These are phyloP conservation scores for Starmerella geochares DNA, from an alignment of 805 yeast species.

Conservation along the genomic window DNA sequence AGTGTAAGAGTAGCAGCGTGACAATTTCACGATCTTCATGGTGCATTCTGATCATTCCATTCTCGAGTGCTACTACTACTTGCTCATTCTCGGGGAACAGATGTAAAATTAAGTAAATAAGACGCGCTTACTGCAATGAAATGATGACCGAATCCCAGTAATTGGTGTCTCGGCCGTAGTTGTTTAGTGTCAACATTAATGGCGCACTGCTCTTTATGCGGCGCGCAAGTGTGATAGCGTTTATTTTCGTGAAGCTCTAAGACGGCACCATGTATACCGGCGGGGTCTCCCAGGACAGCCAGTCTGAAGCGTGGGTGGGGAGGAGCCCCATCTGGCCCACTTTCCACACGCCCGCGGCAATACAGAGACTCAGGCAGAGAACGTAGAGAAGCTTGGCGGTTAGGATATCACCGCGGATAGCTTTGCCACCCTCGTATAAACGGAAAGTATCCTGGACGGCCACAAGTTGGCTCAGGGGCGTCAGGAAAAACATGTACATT, in stretches of 20 bases:
- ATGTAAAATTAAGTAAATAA: no score
- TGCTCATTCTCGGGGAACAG: no score
- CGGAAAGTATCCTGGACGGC: constrained; percentile 47
- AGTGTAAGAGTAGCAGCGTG: no score
- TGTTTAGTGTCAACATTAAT: neutral
- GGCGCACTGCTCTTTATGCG: no score
- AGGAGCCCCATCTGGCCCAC: constrained; percentile 78
- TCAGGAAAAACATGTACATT: constrained; percentile 58
- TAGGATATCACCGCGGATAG: constrained; percentile 25
- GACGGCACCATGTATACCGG: constrained; percentile 23
- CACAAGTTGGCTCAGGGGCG: constrained; percentile 64
- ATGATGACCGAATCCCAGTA: no score
- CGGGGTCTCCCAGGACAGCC: constrained; percentile 75
- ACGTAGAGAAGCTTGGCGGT: constrained; percentile 42
- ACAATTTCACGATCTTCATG: no score
- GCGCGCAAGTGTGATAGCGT: no score
- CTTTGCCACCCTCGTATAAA: constrained; percentile 27
- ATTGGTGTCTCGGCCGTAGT: no score
- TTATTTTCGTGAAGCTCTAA: no score
- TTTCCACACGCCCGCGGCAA: constrained; percentile 76
- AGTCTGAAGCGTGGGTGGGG: constrained; percentile 79
- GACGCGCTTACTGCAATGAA: no score
- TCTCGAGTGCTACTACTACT: no score
- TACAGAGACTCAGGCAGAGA: constrained; percentile 41
- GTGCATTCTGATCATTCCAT: no score